Conservation (phyloP, 305 asterid genomes). For the Fraxinus greggii region DNA sequence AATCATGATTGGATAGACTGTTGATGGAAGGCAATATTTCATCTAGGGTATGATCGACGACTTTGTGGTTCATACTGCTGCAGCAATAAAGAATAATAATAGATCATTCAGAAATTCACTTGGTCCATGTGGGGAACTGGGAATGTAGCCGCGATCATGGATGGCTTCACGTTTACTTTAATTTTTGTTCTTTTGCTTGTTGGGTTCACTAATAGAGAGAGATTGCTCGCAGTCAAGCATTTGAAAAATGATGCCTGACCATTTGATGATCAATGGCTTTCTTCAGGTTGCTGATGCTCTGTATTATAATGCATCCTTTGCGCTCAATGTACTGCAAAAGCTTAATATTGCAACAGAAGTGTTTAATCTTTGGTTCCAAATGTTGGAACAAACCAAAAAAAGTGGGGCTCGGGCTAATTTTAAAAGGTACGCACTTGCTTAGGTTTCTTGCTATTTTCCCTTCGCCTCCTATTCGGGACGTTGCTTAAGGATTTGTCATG, state of each 20-base stretch:
- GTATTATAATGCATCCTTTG: conserved; percentile 71
- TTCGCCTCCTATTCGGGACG: background rate
- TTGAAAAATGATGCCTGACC: conserved; percentile 7
- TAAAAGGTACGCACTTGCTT: conserved; percentile 51
- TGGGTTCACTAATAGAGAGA: background rate
- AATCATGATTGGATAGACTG: background rate
- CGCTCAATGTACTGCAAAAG: conserved; percentile 79
- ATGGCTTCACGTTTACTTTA: background rate
- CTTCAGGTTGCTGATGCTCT: conserved; percentile 84
- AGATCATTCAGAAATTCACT: background rate
- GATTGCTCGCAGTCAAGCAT: conserved; percentile 5
- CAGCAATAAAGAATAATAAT: background rate
- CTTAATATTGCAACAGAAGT: conserved; percentile 84
- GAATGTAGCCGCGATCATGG: background rate
- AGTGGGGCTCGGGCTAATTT: conserved; percentile 75
- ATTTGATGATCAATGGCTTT: conserved; percentile 5
- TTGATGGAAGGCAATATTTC: background rate
- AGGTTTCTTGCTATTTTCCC: background rate
- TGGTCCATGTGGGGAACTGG: background rate
- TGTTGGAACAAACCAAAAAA: conserved; percentile 85
- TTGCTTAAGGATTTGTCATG: background rate
- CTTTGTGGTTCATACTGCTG: background rate
- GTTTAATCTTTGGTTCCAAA: conserved; percentile 94
- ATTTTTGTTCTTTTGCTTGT: background rate
- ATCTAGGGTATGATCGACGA: background rate